Percentiles rank a stretch among this genome's conserved stretches.
These are phyloP conservation scores for Knufia petricola DNA, from an alignment of 2,329 filamentous ascomycete species.

Conservation along the genomic window DNA sequence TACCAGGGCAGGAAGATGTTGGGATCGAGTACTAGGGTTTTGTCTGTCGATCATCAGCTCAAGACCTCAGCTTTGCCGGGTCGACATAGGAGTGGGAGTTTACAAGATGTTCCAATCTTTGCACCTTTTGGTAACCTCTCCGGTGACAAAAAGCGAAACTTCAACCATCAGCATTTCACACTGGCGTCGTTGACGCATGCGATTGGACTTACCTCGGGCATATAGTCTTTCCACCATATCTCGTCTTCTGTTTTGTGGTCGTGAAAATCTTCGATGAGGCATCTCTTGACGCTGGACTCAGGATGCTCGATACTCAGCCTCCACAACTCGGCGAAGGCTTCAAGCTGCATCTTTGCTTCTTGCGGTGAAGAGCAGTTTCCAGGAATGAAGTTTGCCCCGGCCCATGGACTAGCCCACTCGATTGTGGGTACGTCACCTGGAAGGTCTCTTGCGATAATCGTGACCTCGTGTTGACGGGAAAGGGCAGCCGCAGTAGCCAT, in stretches of 20 bases:
- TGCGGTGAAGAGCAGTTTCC: conserved; percentile 10
- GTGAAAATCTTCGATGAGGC: conserved; percentile 13
- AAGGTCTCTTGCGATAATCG: conserved; percentile 28
- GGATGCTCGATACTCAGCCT: conserved; percentile 2
- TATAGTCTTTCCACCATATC: background rate
- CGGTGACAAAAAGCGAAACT: background rate
- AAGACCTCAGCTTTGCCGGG: too few relatives aligned
- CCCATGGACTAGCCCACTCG: conserved; percentile 29
- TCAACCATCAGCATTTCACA: background rate
- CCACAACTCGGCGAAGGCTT: conserved; percentile 10
- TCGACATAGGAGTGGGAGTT: too few relatives aligned
- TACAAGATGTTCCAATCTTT: conserved; percentile 17
- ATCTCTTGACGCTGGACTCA: conserved; percentile 9
- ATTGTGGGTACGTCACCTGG: conserved; percentile 24
- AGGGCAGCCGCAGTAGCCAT: conserved; percentile 26
- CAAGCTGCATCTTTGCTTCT: conserved; percentile 26
- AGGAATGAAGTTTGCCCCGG: conserved; percentile 27
- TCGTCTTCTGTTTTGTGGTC: conserved; percentile 9
- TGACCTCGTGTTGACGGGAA: conserved; percentile 24
- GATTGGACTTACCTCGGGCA: conserved; percentile 3
- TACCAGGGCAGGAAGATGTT: conserved; percentile 24
- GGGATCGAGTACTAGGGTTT: conserved; percentile 20
- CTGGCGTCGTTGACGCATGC: too few relatives aligned
- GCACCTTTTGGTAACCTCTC: conserved; percentile 19
- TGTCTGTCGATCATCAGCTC: conserved; percentile 2